Evolutionary conservation across 1,284 basidiomycete genomes (phyloP), one percentile per base, ranked within the genome.

Genomic region (Xerocomus nothofagi): DNA sequence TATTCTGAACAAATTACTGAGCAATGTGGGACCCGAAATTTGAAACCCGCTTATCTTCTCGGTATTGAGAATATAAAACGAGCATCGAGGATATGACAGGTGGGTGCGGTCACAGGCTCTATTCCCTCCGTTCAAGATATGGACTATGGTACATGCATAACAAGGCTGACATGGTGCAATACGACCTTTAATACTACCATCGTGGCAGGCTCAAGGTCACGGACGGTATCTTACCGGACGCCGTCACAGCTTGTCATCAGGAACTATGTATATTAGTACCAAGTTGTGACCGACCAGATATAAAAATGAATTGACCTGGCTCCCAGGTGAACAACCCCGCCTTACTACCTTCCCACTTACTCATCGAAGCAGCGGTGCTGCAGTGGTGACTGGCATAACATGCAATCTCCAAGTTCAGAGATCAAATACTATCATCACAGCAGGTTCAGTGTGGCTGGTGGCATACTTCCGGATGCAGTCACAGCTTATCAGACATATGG

Each of bases 401-500:
- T 57, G 57, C 31, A 54, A 38, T 18, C 55, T 24, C 40, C 37
- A 7, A 46, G 49, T 21, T 44, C 50, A 32, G 53, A 43, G 21
- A 70, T 67, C n/a, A 67, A 69, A 53, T 68, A 64, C 51, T 72
- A 69, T 47, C 69, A 65, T 40, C 70, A 71, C 33, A 71, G 70
- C 21, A 65, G 70, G 8, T 66, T 71, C 51, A 56, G 50, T 18
- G 58, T 69, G 23, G 49, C 62, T 2, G 68, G 70, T 23, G 69
- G 70, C 23, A 57, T 70, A 23, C 51, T 72, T 29, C 69, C 67
- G 7, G 62, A 71, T 54, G 68, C 71, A 15, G 58, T 71, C 32
- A 71, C 70, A n/a, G 71, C 70, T 18, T 72, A 68, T 51, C 67
- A 69, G 47, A 72, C 68, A 6, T 69, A 67, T 36, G 70, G 71